phyloP scores from a whole-genome alignment of 208 protist genomes.

The Lotmaria passim region DNA sequence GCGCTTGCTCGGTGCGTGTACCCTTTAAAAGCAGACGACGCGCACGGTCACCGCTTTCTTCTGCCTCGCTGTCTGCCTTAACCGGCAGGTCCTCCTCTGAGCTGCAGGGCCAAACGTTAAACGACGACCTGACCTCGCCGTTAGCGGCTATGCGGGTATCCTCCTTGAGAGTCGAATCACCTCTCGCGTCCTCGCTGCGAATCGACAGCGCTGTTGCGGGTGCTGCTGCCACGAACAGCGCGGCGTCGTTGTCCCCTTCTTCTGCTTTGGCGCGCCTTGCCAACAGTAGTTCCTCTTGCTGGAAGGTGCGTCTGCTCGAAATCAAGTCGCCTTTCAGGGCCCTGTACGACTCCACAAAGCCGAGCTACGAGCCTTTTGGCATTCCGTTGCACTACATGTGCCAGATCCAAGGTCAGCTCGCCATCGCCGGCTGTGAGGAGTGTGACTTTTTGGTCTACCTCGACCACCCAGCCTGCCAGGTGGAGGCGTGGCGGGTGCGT shows the following conservation, averaged over 20 bases:
- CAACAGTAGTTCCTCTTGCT: neutral
- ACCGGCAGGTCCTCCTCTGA: neutral
- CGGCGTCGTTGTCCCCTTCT: neutral
- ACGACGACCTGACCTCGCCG: neutral
- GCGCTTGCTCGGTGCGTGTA: conserved; percentile 39
- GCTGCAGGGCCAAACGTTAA: neutral
- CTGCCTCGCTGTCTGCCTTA: neutral
- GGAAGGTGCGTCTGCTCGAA: conserved; percentile 64
- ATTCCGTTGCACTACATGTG: conserved; percentile 90
- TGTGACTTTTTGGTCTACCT: conserved; percentile 94
- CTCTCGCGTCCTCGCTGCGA: neutral
- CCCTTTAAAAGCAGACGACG: conserved; percentile 48
- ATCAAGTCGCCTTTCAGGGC: conserved; percentile 86
- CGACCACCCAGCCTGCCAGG: conserved; percentile 55
- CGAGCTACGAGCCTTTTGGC: conserved; percentile 61
- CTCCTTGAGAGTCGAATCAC: neutral
- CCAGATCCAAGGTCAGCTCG: conserved; percentile 92
- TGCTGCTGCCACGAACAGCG: too few species aligned
- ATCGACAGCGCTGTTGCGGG: neutral
- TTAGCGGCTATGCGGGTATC: neutral
- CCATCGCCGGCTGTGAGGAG: conserved; percentile 79
- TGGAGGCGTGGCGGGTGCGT: conserved; percentile 81
- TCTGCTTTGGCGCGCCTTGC: too few species aligned
- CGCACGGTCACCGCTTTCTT: conserved; percentile 7
- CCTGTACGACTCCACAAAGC: conserved; percentile 68